Conservation (phyloP, 495 filamentous ascomycete genomes). For the Annulohypoxylon nitens region DNA sequence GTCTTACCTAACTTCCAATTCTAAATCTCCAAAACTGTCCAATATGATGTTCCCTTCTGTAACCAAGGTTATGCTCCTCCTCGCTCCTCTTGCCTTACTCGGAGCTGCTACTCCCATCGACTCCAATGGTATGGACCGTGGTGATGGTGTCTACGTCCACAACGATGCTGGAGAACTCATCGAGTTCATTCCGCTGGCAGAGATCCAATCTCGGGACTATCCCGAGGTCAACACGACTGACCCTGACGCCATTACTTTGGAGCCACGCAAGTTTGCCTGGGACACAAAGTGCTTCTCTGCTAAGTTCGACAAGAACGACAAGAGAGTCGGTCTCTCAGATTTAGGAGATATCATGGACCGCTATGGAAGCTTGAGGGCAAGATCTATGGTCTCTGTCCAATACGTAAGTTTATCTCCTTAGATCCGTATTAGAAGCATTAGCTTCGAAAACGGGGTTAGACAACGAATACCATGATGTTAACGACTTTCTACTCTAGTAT, state of each 20-base stretch:
- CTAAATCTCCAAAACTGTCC: conserved; percentile 5
- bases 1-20: too few species aligned
- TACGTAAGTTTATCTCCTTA: not conserved
- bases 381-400: not conserved
- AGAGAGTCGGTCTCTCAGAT: conserved; percentile 7
- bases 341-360: conserved; percentile 13
- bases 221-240: not conserved
- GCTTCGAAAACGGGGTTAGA: too few species aligned
- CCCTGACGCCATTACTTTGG: not conserved
- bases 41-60: conserved; percentile 13
- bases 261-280: not conserved
- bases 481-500: not conserved
- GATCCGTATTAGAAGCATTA: too few species aligned
- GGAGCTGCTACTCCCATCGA: conserved; percentile 13
- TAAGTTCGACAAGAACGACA: conserved; percentile 12
- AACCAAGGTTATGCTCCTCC: conserved; percentile 5
- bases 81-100: conserved; percentile 5
- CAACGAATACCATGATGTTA: not conserved
- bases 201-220: not conserved
- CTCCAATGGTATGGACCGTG: conserved; percentile 9
- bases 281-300: conserved; percentile 6
- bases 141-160: conserved; percentile 10
- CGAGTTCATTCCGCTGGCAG: not conserved
- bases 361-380: not conserved
- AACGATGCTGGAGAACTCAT: conserved; percentile 4